Percentiles rank a stretch among this genome's conserved stretches.
Evolutionary conservation across 805 yeast species (phyloP).

Genomic region (Candida vaughaniae): DNA sequence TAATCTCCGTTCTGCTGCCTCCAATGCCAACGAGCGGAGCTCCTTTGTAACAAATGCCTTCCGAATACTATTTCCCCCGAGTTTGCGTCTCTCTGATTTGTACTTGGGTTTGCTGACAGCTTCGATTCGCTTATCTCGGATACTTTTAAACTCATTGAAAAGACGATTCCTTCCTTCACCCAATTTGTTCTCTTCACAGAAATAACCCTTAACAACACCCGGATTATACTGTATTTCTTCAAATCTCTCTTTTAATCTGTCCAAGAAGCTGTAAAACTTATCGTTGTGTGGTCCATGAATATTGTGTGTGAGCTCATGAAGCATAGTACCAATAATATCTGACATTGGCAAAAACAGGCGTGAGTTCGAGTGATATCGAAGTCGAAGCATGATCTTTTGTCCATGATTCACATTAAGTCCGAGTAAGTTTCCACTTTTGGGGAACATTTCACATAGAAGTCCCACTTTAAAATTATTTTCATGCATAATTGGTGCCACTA

Average conservation of each 20-base stretch:
- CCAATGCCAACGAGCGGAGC: slow-evolving; percentile 46
- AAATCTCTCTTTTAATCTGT: slow-evolving; percentile 55
- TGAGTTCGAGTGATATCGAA: slow-evolving; percentile 59
- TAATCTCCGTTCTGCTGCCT: slow-evolving; percentile 63
- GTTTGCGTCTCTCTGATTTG: slow-evolving; percentile 37
- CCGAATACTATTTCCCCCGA: slow-evolving; percentile 18
- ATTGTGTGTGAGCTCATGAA: slow-evolving; percentile 88
- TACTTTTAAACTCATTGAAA: slow-evolving; percentile 18
- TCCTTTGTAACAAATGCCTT: background rate
- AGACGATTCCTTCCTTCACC: slow-evolving; percentile 28
- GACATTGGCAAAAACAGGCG: slow-evolving; percentile 59
- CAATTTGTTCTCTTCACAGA: slow-evolving; percentile 47
- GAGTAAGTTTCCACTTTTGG: slow-evolving; percentile 59
- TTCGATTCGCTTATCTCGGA: slow-evolving; percentile 40
- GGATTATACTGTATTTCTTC: slow-evolving; percentile 43
- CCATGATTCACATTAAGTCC: slow-evolving; percentile 87
- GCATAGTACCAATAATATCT: slow-evolving; percentile 73
- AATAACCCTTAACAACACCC: slow-evolving; percentile 36
- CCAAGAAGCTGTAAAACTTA: slow-evolving; percentile 63
- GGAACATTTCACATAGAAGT: slow-evolving; percentile 75
- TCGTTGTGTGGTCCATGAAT: slow-evolving; percentile 76
- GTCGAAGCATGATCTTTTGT: slow-evolving; percentile 63
- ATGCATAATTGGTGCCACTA: slow-evolving; percentile 78
- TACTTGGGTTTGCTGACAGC: slow-evolving; percentile 41
- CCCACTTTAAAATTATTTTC: slow-evolving; percentile 65